Evolutionary conservation across 139 green algal species (phyloP).

Genomic region (Haematococcus lacustris): DNA sequence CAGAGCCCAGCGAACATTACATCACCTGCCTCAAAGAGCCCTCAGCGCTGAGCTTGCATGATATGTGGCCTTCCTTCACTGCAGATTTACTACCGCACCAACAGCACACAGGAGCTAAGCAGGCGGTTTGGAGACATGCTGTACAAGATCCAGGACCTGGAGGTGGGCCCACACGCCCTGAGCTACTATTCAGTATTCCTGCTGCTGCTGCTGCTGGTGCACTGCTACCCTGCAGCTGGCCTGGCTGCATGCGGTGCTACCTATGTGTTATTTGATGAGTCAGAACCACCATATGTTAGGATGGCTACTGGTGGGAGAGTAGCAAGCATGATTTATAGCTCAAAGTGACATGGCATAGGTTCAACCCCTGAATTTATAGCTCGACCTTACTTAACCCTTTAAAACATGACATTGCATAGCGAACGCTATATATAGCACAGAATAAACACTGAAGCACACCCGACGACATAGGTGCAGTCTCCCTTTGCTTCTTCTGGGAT

Average conservation of each 20-base stretch:
- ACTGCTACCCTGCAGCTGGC: no score
- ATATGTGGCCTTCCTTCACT: background rate
- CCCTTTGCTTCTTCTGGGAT: background rate
- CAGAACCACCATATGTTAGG: no score
- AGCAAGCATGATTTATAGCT: no score
- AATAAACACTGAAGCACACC: background rate
- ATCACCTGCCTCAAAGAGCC: no score
- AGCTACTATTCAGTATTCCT: background rate
- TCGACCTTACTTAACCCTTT: background rate
- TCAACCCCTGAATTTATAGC: background rate
- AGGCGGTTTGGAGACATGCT: conserved; percentile 66
- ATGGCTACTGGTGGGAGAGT: no score
- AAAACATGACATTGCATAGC: background rate
- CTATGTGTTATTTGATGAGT: no score
- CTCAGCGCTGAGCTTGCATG: background rate
- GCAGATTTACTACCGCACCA: conserved; percentile 57
- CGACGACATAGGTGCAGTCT: background rate
- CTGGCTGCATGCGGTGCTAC: no score
- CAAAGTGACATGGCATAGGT: no score
- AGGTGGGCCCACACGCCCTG: conserved; percentile 33
- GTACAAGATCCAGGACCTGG: conserved; percentile 74
- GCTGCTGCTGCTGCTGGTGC: background rate
- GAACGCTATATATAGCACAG: background rate
- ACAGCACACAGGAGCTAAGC: conserved; percentile 51
- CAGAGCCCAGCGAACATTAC: background rate